phyloP scores from a whole-genome alignment of 2,329 filamentous ascomycete genomes.

The Xylaria multiplex region DNA sequence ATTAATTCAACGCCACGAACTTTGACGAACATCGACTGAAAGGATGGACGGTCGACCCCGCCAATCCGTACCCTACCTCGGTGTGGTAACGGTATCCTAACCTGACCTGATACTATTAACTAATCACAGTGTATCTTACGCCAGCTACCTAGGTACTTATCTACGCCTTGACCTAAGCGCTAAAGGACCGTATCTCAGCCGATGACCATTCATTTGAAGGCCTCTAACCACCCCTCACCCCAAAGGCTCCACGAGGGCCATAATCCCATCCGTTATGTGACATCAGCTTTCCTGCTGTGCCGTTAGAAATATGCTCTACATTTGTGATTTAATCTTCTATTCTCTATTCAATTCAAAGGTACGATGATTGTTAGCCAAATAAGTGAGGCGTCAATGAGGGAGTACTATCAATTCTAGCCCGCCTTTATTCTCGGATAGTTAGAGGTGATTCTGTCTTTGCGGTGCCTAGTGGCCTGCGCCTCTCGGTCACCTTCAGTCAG shows the following conservation, averaged over 20 bases:
- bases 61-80: neutral
- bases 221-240: neutral
- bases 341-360: neutral
- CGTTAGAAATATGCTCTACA: neutral
- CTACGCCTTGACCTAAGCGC: neutral
- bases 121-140: neutral
- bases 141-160: neutral
- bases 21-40: conserved; percentile 2
- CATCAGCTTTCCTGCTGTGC: neutral
- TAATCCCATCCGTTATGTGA: neutral
- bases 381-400: neutral
- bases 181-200: neutral
- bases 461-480: no score
- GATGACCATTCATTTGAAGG: neutral
- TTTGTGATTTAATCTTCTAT: neutral
- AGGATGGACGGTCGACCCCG: neutral
- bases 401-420: neutral
- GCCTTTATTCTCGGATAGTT: no score
- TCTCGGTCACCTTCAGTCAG: no score
- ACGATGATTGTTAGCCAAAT: neutral
- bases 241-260: neutral
- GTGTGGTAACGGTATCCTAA: neutral
- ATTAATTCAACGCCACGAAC: conserved; percentile 25
- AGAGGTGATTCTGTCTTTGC: neutral
- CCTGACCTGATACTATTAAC: neutral